Conservation (phyloP, 352 stramenopile species). For the Pythium folliculosum region DNA sequence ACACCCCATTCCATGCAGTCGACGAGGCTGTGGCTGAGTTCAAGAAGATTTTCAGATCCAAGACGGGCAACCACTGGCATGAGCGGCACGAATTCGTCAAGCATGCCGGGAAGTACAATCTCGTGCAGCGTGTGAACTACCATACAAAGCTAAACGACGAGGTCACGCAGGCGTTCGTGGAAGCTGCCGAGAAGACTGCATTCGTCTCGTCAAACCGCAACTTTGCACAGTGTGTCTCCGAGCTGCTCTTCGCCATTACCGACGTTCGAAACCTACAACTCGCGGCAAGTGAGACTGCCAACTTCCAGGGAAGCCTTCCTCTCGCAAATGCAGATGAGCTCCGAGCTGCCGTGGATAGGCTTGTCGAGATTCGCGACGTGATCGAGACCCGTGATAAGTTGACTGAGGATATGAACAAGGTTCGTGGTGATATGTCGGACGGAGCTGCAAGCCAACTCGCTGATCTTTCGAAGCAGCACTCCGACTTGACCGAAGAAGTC, state of each 20-base stretch:
- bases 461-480: constrained; percentile 51
- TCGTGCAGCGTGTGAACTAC: constrained; percentile 61
- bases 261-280: constrained; percentile 72
- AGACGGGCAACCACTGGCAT: constrained; percentile 74
- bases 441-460: constrained; percentile 40
- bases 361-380: constrained; percentile 49
- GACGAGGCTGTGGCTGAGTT: constrained; percentile 67
- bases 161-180: constrained; percentile 56
- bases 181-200: constrained; percentile 33
- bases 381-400: constrained; percentile 58
- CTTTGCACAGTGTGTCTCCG: constrained; percentile 39
- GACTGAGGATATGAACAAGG: constrained; percentile 48
- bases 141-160: constrained; percentile 56
- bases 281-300: constrained; percentile 50
- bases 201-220: constrained; percentile 43
- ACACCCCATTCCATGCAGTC: constrained; percentile 63
- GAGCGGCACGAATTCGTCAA: constrained; percentile 52
- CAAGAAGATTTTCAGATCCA: constrained; percentile 81
- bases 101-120: constrained; percentile 72
- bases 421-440: constrained; percentile 51
- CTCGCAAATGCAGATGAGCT: constrained; percentile 68
- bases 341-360: constrained; percentile 39
- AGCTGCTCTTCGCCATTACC: constrained; percentile 69
- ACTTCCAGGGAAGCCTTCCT: constrained; percentile 55
- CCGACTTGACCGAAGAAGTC: constrained; percentile 57